A percentile compares a stretch with the other conserved stretches of the same genome.
Conservation (phyloP, 2,329 filamentous ascomycete species). For the Chaetomiaceae sp. region DNA sequence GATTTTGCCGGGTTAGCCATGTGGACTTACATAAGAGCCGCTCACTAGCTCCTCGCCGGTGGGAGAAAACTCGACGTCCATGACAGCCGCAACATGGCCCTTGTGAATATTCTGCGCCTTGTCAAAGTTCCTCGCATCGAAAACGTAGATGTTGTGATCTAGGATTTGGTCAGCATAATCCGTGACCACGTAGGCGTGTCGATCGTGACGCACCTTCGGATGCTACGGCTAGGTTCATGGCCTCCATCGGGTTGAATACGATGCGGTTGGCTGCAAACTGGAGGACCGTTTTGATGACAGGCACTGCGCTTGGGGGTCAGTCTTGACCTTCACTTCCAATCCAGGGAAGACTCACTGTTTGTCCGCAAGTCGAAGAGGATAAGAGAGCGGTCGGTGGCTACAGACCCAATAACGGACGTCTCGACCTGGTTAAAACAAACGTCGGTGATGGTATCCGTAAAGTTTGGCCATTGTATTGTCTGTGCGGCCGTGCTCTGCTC, state of each 20-base stretch:
- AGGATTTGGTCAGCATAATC: slow-evolving; percentile 1
- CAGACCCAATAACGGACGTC: slow-evolving; percentile 82
- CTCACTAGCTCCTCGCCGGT: slow-evolving; percentile 92
- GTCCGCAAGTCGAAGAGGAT: slow-evolving; percentile 92
- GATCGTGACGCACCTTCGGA: slow-evolving; percentile 53
- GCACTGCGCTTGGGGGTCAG: slow-evolving; percentile 48
- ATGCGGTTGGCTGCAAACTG: slow-evolving; percentile 79
- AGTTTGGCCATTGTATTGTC: slow-evolving; percentile 80
- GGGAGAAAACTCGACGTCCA: slow-evolving; percentile 93
- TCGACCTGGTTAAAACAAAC: slow-evolving; percentile 92
- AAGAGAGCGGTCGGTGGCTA: slow-evolving; percentile 78
- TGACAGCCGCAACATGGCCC: slow-evolving; percentile 84
- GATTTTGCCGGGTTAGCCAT: background rate
- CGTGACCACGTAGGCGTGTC: too few species aligned
- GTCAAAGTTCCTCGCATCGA: slow-evolving; percentile 89
- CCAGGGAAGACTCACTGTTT: slow-evolving; percentile 16
- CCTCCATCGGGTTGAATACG: slow-evolving; percentile 83
- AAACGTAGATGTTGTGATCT: slow-evolving; percentile 88
- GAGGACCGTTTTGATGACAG: slow-evolving; percentile 75
- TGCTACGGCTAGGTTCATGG: slow-evolving; percentile 71
- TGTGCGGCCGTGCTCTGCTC: slow-evolving; percentile 75
- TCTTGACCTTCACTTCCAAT: too few species aligned
- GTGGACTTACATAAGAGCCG: slow-evolving; percentile 65
- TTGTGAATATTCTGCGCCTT: slow-evolving; percentile 85
- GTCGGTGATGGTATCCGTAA: slow-evolving; percentile 83